phyloP scores from a whole-genome alignment of 148 eudicot genomes.

The Chenopodium suecicum region DNA sequence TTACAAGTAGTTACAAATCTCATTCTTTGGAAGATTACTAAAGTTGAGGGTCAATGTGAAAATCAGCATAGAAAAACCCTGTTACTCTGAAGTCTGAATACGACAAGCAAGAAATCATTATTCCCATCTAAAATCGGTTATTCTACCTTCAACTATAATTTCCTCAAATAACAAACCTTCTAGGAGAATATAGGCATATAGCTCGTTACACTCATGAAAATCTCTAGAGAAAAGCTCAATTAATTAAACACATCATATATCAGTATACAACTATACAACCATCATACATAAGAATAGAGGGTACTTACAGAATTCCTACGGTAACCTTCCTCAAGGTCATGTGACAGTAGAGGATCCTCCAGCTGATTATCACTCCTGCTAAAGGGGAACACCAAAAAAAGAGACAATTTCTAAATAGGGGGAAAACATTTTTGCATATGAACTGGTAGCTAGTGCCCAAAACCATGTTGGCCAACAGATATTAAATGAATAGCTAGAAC shows the following conservation, averaged over 20 bases:
- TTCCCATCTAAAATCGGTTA: not conserved
- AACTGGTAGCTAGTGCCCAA: not conserved
- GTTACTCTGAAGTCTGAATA: not conserved
- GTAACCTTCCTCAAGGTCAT: conserved; percentile 51
- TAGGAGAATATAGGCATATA: not conserved
- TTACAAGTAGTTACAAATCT: not conserved
- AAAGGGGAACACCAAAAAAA: conserved; percentile 3
- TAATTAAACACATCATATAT: not conserved
- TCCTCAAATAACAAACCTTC: not conserved
- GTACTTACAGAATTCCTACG: conserved; percentile 39
- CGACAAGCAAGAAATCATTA: not conserved
- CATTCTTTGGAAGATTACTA: not conserved
- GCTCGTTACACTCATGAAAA: not conserved
- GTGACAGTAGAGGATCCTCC: conserved; percentile 60
- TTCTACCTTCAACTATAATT: not conserved
- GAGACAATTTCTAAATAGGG: conserved; percentile 5
- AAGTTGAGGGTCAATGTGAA: not conserved
- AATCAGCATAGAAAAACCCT: not conserved
- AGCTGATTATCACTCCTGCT: conserved; percentile 37
- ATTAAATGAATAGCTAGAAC: not conserved
- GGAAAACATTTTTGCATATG: not conserved
- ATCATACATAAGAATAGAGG: conserved; percentile 12
- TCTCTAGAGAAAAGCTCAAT: not conserved
- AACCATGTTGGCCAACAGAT: not conserved
- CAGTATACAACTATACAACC: conserved; percentile 5